These are phyloP conservation scores for Petrea volubilis DNA, from an alignment of 257 asterid species.

Conservation along the genomic window DNA sequence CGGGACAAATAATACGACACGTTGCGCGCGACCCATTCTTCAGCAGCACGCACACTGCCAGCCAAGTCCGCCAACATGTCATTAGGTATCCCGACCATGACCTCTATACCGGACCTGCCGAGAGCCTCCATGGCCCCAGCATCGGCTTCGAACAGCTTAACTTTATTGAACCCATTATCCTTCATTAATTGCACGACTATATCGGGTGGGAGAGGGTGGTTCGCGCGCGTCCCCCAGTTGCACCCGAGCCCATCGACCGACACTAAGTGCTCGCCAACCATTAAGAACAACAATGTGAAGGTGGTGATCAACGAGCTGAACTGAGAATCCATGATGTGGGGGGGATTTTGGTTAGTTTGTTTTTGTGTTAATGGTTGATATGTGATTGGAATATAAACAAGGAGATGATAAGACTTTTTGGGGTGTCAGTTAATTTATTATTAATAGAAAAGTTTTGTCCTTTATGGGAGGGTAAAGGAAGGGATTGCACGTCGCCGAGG, in stretches of 20 bases:
- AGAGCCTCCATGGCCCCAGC: slow-evolving; percentile 66
- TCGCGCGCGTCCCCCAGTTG: slow-evolving; percentile 73
- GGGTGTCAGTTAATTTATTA: neutral
- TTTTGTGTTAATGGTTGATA: neutral
- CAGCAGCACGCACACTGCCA: slow-evolving; percentile 62
- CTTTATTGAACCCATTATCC: slow-evolving; percentile 79
- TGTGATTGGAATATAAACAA: slow-evolving; percentile 26
- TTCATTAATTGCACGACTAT: slow-evolving; percentile 71
- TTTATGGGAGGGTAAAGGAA: slow-evolving; percentile 49
- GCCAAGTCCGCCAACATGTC: slow-evolving; percentile 75
- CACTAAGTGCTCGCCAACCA: neutral
- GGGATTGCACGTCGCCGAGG: slow-evolving; percentile 35
- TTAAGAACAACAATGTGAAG: slow-evolving; percentile 32
- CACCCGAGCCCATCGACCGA: slow-evolving; percentile 50
- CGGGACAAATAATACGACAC: slow-evolving; percentile 67
- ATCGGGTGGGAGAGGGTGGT: slow-evolving; percentile 68
- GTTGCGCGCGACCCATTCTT: slow-evolving; percentile 71
- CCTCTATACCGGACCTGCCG: slow-evolving; percentile 74
- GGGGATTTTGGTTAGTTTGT: neutral
- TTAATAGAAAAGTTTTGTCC: slow-evolving; percentile 18
- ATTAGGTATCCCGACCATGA: slow-evolving; percentile 94
- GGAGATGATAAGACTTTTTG: slow-evolving; percentile 10
- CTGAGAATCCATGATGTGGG: slow-evolving; percentile 37
- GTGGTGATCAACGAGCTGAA: slow-evolving; percentile 16
- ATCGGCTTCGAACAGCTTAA: slow-evolving; percentile 86